Base-by-base conservation (phyloP, 2,329 filamentous ascomycete species). In the Fusarium continuum region DNA sequence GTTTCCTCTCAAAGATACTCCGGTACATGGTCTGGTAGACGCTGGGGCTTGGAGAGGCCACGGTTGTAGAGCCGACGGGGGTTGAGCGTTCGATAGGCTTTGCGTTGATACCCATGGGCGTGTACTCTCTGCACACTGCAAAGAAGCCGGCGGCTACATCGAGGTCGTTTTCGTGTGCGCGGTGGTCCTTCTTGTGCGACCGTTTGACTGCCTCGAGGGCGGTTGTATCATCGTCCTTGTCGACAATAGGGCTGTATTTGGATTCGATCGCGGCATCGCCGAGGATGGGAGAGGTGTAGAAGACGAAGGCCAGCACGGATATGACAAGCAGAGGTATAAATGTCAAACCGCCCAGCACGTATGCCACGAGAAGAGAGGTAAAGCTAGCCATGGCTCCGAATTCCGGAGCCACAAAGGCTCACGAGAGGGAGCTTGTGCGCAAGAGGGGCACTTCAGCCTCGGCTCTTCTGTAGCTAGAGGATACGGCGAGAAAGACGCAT, bases 21-120 rank as follows among this genome's bases (percentile, higher is more conserved):
- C 93, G 84, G 78, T 99, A 99, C 92, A 99, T 97, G 75, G 91
- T 91, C 83, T 98, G 95, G 77, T 98, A 98, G 31, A 99, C 94
- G 75, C 94, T 97, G 53, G 91, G 93, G 72, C 92, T 96, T 53
- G 93, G 90, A 35, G 90, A 82, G 28, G 89, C 87, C 38, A 95
- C 88, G 14, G 91, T 89, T 47, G 85, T 78, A 53, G 90, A 88
- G 16, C 92, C 92, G 11, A 91, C 86, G 6, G 93, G 92, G 1
- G 91, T 94, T 26, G 88, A 87, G 58, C 92, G 86, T 78, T 97
- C 93, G 55, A 94, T 93, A 6, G 93, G 93, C 78, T 94, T 96
- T 58, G 92, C 92, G 80, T 96, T 96, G 75, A 96, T 89, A 35
- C 93, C 93, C 73, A 93, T 92, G 35, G 93, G 92, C 1, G 92